Evolutionary conservation across 2,329 filamentous ascomycete genomes (phyloP).

Genomic region (Alternaria consortialis): DNA sequence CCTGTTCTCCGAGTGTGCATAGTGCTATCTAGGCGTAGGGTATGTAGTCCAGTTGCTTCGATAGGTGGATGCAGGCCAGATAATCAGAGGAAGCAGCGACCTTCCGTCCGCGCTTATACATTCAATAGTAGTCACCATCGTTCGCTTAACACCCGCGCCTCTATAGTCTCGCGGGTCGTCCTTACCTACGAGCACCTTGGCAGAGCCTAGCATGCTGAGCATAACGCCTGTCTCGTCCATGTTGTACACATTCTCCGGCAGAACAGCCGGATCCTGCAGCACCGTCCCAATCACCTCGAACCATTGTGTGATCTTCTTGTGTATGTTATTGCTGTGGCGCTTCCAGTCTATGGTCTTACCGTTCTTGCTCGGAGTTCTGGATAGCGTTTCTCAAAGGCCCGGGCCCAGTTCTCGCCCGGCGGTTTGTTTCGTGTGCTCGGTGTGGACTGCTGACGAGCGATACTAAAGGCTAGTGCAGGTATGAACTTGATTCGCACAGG

Average conservation of each 20-base stretch:
- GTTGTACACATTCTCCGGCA: constrained; percentile 33
- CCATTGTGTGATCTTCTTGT: constrained; percentile 34
- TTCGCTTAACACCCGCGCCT: constrained; percentile 32
- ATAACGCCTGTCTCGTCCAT: too few relatives aligned
- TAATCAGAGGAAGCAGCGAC: constrained; percentile 26
- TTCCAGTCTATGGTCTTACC: constrained; percentile 33
- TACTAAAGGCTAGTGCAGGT: constrained; percentile 24
- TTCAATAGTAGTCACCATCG: constrained; percentile 31
- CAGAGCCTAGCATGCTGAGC: constrained; percentile 18
- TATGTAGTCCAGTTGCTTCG: constrained; percentile 3
- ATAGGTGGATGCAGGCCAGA: constrained; percentile 33
- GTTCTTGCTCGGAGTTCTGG: constrained; percentile 22
- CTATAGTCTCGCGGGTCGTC: constrained; percentile 24
- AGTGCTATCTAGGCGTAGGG: constrained; percentile 2
- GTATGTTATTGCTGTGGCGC: constrained; percentile 23
- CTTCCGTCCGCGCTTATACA: constrained; percentile 30
- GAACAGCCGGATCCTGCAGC: constrained; percentile 23
- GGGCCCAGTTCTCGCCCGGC: constrained; percentile 27
- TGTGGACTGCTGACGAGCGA: constrained; percentile 18
- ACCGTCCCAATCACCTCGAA: constrained; percentile 21
- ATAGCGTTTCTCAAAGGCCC: constrained; percentile 25
- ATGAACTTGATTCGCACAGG: constrained; percentile 30
- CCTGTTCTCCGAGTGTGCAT: background rate
- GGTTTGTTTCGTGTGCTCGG: constrained; percentile 22
- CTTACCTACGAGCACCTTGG: constrained; percentile 32